Percentiles rank a stretch among this genome's conserved stretches.
These are phyloP conservation scores for Amoeboaphelidium protococcarum DNA, from an alignment of 371 early-diverging fungal species.

Conservation along the genomic window DNA sequence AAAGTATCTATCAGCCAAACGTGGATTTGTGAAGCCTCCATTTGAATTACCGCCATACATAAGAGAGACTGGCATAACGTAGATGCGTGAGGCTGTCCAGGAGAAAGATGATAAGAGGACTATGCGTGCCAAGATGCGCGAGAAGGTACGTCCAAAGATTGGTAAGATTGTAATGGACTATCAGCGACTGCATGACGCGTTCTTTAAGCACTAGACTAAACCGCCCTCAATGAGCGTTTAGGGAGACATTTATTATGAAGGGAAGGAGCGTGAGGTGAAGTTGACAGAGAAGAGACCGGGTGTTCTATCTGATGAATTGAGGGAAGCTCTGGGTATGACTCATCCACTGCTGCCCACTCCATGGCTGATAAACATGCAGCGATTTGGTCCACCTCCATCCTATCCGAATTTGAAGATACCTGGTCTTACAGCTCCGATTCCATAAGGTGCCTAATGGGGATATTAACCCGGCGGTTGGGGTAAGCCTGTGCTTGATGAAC, in stretches of 20 bases:
- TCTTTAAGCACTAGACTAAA: constrained; percentile 79
- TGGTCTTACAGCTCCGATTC: constrained; percentile 91
- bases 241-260: constrained; percentile 89
- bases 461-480: constrained; percentile 97
- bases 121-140: constrained; percentile 59
- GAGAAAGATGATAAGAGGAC: constrained; percentile 56
- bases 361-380: constrained; percentile 95
- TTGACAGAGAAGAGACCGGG: constrained; percentile 73
- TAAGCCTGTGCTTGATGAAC: constrained; percentile 86
- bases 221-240: constrained; percentile 45
- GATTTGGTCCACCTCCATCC: constrained; percentile 86
- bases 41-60: constrained; percentile 89
- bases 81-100: constrained; percentile 64
- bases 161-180: constrained; percentile 86
- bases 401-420: constrained; percentile 81
- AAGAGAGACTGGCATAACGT: constrained; percentile 87
- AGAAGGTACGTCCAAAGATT: constrained; percentile 77
- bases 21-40: constrained; percentile 80
- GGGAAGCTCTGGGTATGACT: constrained; percentile 65
- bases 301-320: constrained; percentile 53
- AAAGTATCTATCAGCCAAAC: constrained; percentile 79
- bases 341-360: constrained; percentile 76
- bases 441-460: constrained; percentile 94
- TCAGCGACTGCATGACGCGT: constrained; percentile 85
- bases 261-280: constrained; percentile 79